Evolutionary conservation across 2,329 filamentous ascomycete species (phyloP).

Genomic region (Xylaria sp.): DNA sequence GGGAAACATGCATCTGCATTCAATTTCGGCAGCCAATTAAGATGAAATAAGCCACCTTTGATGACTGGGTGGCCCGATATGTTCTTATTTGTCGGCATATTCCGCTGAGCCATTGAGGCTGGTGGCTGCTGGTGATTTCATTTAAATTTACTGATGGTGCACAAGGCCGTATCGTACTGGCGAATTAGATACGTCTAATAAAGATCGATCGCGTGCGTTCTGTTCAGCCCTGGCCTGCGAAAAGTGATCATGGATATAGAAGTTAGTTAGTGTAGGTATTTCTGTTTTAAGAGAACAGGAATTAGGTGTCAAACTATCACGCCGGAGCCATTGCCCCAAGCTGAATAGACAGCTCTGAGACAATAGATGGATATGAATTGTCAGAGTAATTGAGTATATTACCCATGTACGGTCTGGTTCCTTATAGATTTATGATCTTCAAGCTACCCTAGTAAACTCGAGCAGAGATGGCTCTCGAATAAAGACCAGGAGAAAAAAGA

Average conservation of each 20-base stretch:
- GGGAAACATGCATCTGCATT: constrained; percentile 22
- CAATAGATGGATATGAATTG: not conserved
- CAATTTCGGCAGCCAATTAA: constrained; percentile 13
- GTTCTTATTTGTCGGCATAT: constrained; percentile 16
- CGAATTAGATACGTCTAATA: not conserved
- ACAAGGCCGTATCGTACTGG: not conserved
- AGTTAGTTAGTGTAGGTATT: not conserved
- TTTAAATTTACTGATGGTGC: constrained; percentile 2
- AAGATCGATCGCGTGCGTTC: constrained; percentile 9
- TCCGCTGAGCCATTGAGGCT: constrained; percentile 24
- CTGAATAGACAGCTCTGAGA: not conserved
- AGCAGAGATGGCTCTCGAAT: not conserved
- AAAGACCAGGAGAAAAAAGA: not conserved
- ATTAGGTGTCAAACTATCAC: not conserved
- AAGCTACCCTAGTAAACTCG: not conserved
- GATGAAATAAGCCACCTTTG: not conserved
- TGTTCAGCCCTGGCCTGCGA: not conserved
- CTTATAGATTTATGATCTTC: not conserved
- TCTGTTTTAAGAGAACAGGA: not conserved
- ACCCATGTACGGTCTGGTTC: not conserved
- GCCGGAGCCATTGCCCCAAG: not conserved
- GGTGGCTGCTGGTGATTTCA: not conserved
- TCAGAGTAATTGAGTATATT: not conserved
- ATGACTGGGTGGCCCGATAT: constrained; percentile 2
- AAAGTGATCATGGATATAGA: not conserved